Base-by-base conservation (phyloP, 352 stramenopile species). In the Globisporangium uncinulatum region DNA sequence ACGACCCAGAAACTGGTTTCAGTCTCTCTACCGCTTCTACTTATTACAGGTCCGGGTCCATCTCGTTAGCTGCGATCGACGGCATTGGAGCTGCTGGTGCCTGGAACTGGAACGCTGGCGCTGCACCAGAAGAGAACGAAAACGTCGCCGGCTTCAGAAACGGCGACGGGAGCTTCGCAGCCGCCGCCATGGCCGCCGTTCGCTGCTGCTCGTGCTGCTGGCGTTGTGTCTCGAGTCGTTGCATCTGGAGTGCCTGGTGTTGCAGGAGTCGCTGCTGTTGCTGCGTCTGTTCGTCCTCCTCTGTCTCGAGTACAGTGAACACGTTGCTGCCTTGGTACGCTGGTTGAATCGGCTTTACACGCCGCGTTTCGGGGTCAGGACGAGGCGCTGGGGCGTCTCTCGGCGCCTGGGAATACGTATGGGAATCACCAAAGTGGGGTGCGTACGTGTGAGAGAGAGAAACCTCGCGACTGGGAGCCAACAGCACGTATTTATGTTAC, bases 71-170 rank as follows among this genome's bases (percentile, higher is more conserved):
- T 51, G n/a, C 45, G 34, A 24, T 19, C 20, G 45, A 17, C 6
- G 10, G 19, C 6, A 37, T 13, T 63, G 66, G 15, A 67, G 61
- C 19, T 48, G 42, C 37, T 66, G 62, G 65, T 32, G 62, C 54
- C 50, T 66, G 65, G 3, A 74, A 46, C 24, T 44, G 54, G 31
- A 73, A 70, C 14, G 56, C 65, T 8, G 65, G 45, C 15, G 70
- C 62, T 15, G 61, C 53, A 1, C 43, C 53, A 15, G 54, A 36
- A 20, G 45, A n/a, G 41, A 92, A 86, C n/a, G 62, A 76, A 54
- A 92, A 92, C 7, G 82, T 92, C 31, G 82, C 79, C 13, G 82
- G 77, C 58, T 83, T 79, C 54, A 92, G 63, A 56, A 88, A 82
- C 44, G 58, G 60, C 9, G 76, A 43, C 19, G 62, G 17, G 32